Percentiles rank a stretch among this genome's conserved stretches.
phyloP scores from a whole-genome alignment of 2,329 filamentous ascomycete species.

The Arthroderma sp. region DNA sequence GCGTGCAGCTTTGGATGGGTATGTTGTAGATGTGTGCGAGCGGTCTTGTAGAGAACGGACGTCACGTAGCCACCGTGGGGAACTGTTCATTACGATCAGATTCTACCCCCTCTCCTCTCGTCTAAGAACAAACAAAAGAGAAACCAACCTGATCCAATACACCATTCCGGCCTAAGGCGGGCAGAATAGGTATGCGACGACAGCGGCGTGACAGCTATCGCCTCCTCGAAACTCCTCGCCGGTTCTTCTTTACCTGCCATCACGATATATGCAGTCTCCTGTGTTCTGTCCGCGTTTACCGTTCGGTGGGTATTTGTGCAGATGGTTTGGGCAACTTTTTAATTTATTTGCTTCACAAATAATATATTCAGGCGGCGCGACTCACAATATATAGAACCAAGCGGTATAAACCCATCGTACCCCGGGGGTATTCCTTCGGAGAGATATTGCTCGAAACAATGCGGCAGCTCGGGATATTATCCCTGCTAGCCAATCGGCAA shows the following conservation, averaged over 20 bases:
- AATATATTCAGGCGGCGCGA: no score
- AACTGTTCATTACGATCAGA: slow-evolving; percentile 32
- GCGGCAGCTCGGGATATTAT: no score
- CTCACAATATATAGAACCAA: no score
- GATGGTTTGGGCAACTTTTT: no score
- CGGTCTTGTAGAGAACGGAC: slow-evolving; percentile 47
- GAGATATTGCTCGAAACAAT: no score
- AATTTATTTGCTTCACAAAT: no score
- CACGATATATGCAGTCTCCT: neutral
- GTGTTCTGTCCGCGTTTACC: neutral
- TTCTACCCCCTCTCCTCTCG: neutral
- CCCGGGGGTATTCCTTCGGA: no score
- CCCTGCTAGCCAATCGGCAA: no score
- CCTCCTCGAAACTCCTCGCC: slow-evolving; percentile 22
- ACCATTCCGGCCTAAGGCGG: slow-evolving; percentile 46
- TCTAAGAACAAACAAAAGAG: neutral
- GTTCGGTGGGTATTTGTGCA: no score
- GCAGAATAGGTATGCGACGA: slow-evolving; percentile 45
- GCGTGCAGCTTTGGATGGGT: slow-evolving; percentile 40
- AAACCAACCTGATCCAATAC: slow-evolving; percentile 44
- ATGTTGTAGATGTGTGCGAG: slow-evolving; percentile 46
- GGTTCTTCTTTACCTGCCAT: slow-evolving; percentile 3
- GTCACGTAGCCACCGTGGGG: slow-evolving; percentile 61
- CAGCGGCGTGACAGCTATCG: slow-evolving; percentile 24
- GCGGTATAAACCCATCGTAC: no score